These are phyloP conservation scores for Coemansia sp. DNA, from an alignment of 192 early-diverging fungal genomes.

Conservation along the genomic window DNA sequence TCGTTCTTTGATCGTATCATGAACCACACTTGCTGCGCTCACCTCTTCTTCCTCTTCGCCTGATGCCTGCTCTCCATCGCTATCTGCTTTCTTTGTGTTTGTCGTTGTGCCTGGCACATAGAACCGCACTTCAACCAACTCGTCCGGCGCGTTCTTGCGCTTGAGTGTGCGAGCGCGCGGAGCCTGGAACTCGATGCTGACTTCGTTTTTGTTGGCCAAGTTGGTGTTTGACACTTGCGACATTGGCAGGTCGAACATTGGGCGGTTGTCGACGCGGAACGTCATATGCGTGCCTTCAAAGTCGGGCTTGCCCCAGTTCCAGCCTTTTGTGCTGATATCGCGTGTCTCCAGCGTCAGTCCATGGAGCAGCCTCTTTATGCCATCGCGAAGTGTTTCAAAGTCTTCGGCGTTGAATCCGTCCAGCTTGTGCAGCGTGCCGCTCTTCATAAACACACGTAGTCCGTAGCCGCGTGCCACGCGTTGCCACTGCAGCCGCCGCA, in stretches of 20 bases:
- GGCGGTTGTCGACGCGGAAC: slow-evolving; percentile 79
- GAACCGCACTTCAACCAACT: slow-evolving; percentile 88
- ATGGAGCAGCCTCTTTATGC: slow-evolving; percentile 70
- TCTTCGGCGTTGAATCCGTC: slow-evolving; percentile 84
- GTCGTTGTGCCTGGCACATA: slow-evolving; percentile 83
- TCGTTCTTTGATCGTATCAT: slow-evolving; percentile 88
- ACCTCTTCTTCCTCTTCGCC: slow-evolving; percentile 61
- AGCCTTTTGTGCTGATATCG: slow-evolving; percentile 87
- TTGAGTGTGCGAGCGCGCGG: slow-evolving; percentile 62
- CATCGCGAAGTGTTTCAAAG: slow-evolving; percentile 76
- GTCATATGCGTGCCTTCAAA: slow-evolving; percentile 75
- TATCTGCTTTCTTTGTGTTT: slow-evolving; percentile 52
- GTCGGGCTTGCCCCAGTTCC: slow-evolving; percentile 95
- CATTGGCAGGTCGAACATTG: slow-evolving; percentile 90
- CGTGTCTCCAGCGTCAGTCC: slow-evolving; percentile 72
- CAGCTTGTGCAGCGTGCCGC: slow-evolving; percentile 78
- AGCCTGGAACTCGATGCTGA: slow-evolving; percentile 83
- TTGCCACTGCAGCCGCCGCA: slow-evolving; percentile 75
- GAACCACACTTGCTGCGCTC: slow-evolving; percentile 71
- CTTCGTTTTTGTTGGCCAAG: slow-evolving; percentile 85
- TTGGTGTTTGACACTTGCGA: slow-evolving; percentile 84
- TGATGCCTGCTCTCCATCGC: slow-evolving; percentile 32
- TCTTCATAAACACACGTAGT: slow-evolving; percentile 72
- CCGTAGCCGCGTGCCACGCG: slow-evolving; percentile 85
- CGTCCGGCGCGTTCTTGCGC: slow-evolving; percentile 64